Evolutionary conservation across 768 basidiomycete species (phyloP), one percentile per base, ranked within the genome.

Genomic region (Leccinum sublutescens): DNA sequence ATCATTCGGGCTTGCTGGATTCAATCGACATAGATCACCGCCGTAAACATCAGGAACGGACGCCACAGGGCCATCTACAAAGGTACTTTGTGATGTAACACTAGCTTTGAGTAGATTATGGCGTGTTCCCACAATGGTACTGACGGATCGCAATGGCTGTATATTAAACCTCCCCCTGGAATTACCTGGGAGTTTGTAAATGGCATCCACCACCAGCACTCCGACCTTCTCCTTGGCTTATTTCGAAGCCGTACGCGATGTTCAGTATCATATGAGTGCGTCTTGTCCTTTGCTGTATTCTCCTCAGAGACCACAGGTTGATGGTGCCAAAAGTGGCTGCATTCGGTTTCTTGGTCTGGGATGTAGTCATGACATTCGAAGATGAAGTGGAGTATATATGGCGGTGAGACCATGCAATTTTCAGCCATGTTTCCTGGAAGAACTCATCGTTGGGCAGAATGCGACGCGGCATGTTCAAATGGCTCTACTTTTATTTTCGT

Each of bases 181-280:
- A 94, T 70, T 98, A 98, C 69, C 93, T 91, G 60, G 38, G 15
- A 8, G 31, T 29, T 33, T 33, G 34, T 15, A 9, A 14, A 29
- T 47, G 8, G 14, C 56, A 64, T 60, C 17, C 64, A 48, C 8
- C 21, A 48, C 47, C 21, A 23, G 21, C 12, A 21, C 47, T 27
- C 51, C 27, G 1, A 29, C 21, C 2, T 59, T 65, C 45, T 63
- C 57, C 3, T 19, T 56, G 12, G 53, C 29, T 12, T 61, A 57
- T 56, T 36, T 54, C 29, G 17, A 49, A 25, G 56, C 67, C 17
- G 21, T 50, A 17, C 60, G 55, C 23, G 34, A 58, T 38, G 43
- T 62, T 25, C 49, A 36, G 5, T 59, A 66, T 40, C 58, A 66
- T 6, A 14, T 57, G 31, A 23, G 67, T 68, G 3, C 40, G 52